Evolutionary conservation across 164 flowering plant genomes (phyloP).

Genomic region (Chimonanthus salicifolius): DNA sequence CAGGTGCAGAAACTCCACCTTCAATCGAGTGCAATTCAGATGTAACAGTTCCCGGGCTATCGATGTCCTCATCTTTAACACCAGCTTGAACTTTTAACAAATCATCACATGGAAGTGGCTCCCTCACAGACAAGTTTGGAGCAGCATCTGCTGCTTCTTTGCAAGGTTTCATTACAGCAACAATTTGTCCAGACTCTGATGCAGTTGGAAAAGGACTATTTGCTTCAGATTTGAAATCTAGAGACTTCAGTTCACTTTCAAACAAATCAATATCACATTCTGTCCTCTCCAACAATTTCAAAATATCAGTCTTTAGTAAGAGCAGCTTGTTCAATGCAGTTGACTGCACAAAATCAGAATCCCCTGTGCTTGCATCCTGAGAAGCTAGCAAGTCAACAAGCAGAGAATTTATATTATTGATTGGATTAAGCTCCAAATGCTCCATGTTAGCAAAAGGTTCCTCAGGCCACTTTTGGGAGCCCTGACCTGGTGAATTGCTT

Average conservation of each 20-base stretch:
- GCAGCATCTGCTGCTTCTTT: conserved; percentile 21
- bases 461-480: conserved; percentile 27
- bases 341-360: conserved; percentile 43
- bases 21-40: conserved; percentile 42
- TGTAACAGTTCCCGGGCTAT: conserved; percentile 73
- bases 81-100: conserved; percentile 15
- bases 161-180: conserved; percentile 17
- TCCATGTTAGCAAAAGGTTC: conserved; percentile 41
- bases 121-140: conserved; percentile 21
- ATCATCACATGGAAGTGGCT: conserved; percentile 10
- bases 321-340: conserved; percentile 57
- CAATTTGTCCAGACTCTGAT: conserved; percentile 25
- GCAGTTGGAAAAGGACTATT: conserved; percentile 18
- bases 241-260: conserved; percentile 66
- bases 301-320: conserved; percentile 50
- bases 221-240: conserved; percentile 30
- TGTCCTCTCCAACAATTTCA: conserved; percentile 63
- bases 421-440: conserved; percentile 38
- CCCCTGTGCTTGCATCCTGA: conserved; percentile 51
- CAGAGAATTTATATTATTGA: conserved; percentile 37
- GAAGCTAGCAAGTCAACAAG: conserved; percentile 46
- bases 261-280: conserved; percentile 78
- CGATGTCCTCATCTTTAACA: conserved; percentile 43
- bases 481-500: conserved; percentile 44
- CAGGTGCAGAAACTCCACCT: conserved; percentile 16